Evolutionary conservation across 2,329 filamentous ascomycete species (phyloP).

Genomic region (Colletotrichum chrysophilum): DNA sequence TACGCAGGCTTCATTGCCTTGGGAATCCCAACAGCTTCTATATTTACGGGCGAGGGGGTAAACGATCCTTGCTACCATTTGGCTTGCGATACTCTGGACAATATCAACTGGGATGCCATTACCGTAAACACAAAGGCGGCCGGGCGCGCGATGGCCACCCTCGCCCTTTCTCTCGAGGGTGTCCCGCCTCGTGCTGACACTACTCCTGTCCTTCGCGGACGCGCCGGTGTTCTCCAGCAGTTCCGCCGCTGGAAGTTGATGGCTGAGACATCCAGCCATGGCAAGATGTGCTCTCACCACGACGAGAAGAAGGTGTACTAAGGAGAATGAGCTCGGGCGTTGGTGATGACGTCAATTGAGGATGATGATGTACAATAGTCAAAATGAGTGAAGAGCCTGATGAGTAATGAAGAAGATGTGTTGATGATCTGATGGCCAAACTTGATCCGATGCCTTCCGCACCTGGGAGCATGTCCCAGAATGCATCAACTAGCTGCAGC

Average conservation of each 20-base stretch:
- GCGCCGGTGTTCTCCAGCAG: conserved; percentile 11
- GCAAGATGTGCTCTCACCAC: conserved; percentile 20
- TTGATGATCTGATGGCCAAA: not conserved
- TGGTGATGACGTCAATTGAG: accelerated
- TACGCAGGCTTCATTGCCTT: conserved; percentile 44
- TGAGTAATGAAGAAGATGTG: not conserved
- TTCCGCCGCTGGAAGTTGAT: conserved; percentile 6
- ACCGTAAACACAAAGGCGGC: conserved; percentile 48
- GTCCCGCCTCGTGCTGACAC: conserved; percentile 34
- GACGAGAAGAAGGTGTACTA: conserved; percentile 15
- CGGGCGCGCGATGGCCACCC: conserved; percentile 51
- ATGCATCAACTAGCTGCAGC: not conserved
- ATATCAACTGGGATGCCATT: conserved; percentile 44
- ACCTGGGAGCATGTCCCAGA: accelerated
- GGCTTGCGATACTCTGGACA: conserved; percentile 42
- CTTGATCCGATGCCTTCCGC: not conserved
- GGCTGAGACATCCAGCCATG: conserved; percentile 10
- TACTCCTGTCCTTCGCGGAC: conserved; percentile 27
- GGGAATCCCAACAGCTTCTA: conserved; percentile 43
- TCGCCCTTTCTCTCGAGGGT: conserved; percentile 40
- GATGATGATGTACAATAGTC: not conserved
- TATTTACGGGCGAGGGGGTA: conserved; percentile 44
- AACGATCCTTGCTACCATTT: conserved; percentile 43
- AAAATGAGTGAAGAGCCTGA: not conserved
- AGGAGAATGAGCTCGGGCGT: not conserved